A percentile compares a stretch with the other conserved stretches of the same genome.
Conservation (phyloP, 106 monocot species). For the Hemerocallis citrina region DNA sequence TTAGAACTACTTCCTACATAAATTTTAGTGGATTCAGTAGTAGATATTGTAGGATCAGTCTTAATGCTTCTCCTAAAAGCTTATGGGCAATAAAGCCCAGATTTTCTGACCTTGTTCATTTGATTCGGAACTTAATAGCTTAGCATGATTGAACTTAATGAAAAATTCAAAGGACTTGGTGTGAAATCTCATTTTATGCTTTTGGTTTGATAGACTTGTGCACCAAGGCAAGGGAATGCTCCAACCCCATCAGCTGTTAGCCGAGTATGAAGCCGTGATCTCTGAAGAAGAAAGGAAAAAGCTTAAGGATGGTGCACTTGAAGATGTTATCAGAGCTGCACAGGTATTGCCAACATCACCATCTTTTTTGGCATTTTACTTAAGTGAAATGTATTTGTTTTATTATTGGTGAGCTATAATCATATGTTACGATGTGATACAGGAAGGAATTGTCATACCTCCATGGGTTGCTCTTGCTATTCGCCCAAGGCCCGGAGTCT, state of each 20-base stretch:
- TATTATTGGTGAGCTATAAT: too few species aligned
- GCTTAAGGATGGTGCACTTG: slow-evolving; percentile 28
- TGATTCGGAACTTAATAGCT: too few species aligned
- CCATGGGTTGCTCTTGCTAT: slow-evolving; percentile 58
- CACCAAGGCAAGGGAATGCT: slow-evolving; percentile 15
- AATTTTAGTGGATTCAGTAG: too few species aligned
- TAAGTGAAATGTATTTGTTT: background rate
- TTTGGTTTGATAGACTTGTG: slow-evolving; percentile 3
- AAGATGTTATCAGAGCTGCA: slow-evolving; percentile 39
- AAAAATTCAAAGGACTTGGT: slow-evolving; percentile 26
- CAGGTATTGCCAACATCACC: slow-evolving; percentile 22
- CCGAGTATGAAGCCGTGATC: slow-evolving; percentile 12
- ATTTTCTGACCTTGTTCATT: too few species aligned
- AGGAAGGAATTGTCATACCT: slow-evolving; percentile 58
- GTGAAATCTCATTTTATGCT: background rate
- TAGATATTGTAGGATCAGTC: too few species aligned
- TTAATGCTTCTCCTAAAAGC: too few species aligned
- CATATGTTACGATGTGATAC: too few species aligned
- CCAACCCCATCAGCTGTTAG: slow-evolving; percentile 9
- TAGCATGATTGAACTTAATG: slow-evolving; percentile 3
- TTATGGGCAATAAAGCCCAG: too few species aligned
- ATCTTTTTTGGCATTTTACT: background rate
- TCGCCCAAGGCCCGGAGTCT: slow-evolving; percentile 58
- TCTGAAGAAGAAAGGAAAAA: slow-evolving; percentile 17
- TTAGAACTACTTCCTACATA: too few species aligned